Evolutionary conservation across 352 stramenopile species (phyloP).

Genomic region (Lagenidium sp.): DNA sequence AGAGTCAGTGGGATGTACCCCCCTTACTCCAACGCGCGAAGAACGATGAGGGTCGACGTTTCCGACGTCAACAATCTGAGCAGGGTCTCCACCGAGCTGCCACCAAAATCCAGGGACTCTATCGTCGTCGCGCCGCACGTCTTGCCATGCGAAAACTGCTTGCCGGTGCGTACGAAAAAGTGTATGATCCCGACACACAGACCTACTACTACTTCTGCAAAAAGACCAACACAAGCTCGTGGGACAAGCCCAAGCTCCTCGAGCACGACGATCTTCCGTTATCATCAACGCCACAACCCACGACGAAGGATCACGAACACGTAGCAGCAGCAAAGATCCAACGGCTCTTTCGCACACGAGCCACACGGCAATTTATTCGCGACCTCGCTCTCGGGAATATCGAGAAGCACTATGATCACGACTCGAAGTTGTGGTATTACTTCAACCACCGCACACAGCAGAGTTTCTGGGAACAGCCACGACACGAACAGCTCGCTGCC

Average conservation of each 20-base stretch:
- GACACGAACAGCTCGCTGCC: constrained; percentile 15
- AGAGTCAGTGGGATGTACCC: constrained; percentile 28
- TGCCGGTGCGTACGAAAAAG: constrained; percentile 19
- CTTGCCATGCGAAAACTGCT: constrained; percentile 12
- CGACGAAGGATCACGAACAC: background rate
- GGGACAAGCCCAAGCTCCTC: constrained; percentile 19
- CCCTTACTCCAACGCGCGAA: constrained; percentile 2
- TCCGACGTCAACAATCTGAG: background rate
- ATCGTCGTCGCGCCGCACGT: constrained; percentile 11
- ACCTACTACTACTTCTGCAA: constrained; percentile 24
- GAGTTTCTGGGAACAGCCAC: constrained; percentile 39
- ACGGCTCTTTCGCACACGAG: constrained; percentile 21
- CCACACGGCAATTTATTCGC: constrained; percentile 21
- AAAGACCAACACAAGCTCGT: constrained; percentile 18
- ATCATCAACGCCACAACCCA: too few relatives aligned
- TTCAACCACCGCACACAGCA: constrained; percentile 41
- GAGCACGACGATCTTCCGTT: constrained; percentile 1
- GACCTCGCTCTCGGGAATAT: constrained; percentile 27
- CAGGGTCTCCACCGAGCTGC: constrained; percentile 4
- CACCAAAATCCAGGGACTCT: constrained; percentile 14
- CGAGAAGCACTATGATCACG: constrained; percentile 28
- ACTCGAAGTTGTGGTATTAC: constrained; percentile 40
- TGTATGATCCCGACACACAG: constrained; percentile 19
- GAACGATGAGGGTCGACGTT: background rate
- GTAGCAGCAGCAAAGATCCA: constrained; percentile 27